Conservation (phyloP, 2,329 filamentous ascomycete genomes). For the Trichoderma sp. region DNA sequence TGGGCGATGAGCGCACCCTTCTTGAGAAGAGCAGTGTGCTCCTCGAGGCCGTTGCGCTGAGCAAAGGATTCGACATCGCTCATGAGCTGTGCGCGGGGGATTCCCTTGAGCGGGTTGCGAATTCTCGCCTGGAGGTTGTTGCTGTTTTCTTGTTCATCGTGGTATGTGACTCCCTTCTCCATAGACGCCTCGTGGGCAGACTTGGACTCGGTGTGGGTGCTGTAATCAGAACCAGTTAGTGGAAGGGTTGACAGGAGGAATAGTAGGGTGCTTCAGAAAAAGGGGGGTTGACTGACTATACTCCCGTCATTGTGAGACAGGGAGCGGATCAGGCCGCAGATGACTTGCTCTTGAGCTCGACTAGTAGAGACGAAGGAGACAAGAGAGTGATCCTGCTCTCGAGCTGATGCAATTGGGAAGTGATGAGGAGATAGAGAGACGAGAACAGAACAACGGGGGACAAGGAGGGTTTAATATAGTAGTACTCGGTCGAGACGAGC, state of each 20-base stretch:
- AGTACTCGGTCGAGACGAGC: constrained; percentile 3
- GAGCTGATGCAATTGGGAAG: constrained; percentile 10
- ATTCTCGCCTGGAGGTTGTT: constrained; percentile 51
- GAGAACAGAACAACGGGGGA: constrained; percentile 25
- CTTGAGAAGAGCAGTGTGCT: constrained; percentile 59
- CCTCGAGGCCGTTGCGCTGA: constrained; percentile 58
- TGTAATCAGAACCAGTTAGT: constrained; percentile 21
- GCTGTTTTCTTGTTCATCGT: constrained; percentile 43
- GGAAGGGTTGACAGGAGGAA: background rate
- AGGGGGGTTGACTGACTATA: constrained; percentile 22
- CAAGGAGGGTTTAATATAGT: constrained; percentile 23
- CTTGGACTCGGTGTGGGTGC: constrained; percentile 30
- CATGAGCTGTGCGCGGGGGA: constrained; percentile 57
- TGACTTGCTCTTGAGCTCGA: constrained; percentile 11
- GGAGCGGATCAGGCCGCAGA: constrained; percentile 9
- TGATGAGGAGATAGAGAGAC: constrained; percentile 14
- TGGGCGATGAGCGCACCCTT: constrained; percentile 59
- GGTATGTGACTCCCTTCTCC: constrained; percentile 35
- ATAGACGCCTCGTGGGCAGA: constrained; percentile 29
- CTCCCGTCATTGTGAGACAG: constrained; percentile 18
- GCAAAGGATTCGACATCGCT: constrained; percentile 63
- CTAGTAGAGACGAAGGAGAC: background rate
- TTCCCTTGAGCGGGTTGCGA: constrained; percentile 51
- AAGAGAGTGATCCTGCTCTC: constrained; percentile 12
- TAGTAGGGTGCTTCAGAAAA: background rate